phyloP scores from a whole-genome alignment of 1,139 yeast species.

The Suhomyces bokatorum region DNA sequence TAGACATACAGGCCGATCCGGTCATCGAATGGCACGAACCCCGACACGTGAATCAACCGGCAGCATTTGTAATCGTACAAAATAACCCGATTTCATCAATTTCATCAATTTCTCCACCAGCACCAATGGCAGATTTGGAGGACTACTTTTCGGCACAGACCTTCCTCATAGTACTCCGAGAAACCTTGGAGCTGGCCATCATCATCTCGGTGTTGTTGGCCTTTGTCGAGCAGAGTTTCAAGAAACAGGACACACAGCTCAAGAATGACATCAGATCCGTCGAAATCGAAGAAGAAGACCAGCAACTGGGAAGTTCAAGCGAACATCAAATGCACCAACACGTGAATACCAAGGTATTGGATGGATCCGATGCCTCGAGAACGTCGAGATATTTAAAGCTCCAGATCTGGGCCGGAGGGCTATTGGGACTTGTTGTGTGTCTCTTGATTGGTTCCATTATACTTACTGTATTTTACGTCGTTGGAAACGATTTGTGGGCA shows the following conservation, averaged over 20 bases:
- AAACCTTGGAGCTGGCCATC: constrained; percentile 48
- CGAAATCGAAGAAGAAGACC: neutral
- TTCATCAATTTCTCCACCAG: no score
- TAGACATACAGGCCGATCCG: constrained; percentile 4
- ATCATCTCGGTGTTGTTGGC: constrained; percentile 47
- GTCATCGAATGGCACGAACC: neutral
- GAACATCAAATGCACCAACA: no score
- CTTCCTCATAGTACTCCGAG: constrained; percentile 46
- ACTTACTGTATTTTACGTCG: constrained; percentile 35
- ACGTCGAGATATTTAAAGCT: constrained; percentile 26
- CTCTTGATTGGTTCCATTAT: constrained; percentile 39
- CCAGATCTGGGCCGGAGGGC: constrained; percentile 48
- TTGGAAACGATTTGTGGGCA: constrained; percentile 46
- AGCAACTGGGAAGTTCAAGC: no score
- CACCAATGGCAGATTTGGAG: constrained; percentile 25
- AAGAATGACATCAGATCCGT: neutral
- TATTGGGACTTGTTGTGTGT: constrained; percentile 40
- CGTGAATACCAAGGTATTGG: no score
- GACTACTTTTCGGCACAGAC: constrained; percentile 48
- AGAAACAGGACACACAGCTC: constrained; percentile 1
- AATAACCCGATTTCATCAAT: neutral
- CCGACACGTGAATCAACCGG: neutral
- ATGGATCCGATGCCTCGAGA: neutral
- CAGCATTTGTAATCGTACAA: neutral
- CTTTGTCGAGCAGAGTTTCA: constrained; percentile 40